Base-by-base conservation (phyloP, 352 stramenopile species). In the Bremia lactucae region DNA sequence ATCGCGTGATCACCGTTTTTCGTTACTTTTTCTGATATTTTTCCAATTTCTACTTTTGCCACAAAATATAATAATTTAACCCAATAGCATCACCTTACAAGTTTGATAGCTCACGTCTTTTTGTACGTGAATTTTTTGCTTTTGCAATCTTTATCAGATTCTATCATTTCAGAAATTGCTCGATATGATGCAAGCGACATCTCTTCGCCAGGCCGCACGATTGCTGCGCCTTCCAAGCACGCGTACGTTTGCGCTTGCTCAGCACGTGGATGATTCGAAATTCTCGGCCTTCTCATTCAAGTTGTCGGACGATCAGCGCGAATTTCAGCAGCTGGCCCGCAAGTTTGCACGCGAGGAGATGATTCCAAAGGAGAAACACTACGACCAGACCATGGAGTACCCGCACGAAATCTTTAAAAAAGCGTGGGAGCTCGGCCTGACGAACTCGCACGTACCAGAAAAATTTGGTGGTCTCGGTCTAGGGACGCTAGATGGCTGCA, bases 291-390 rank as follows among this genome's bases (percentile, higher is more conserved):
- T 85, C 47, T 85, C 72, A 37, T 59, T 91, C 45, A 91, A 91
- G 60, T 57, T 95, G 23, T 86, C 74, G 44, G 81, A 90, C 42
- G 77, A 92, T 35, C 81, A 95, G 64, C 77, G 75, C 50, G 79
- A 88, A 47, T 91, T 94, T 55, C 80, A 94, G 59, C 46, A 69
- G 26, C 48, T 92, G 3, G 82, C 83, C 18, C 72, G 83, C 58
- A 91, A 95, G 56, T 95, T 95, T 53, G 83, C 83, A 14, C 67
- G 72, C 23, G 78, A 95, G 15, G 83, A 95, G 57, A 92, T 95
- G 82, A 91, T 92, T 52, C 83, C 83, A 7, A 82, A 72, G 60
- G 83, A 87, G 47, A 75, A 72, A 26, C 44, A 94, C 49, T 81
- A 83, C 45, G 83, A 95, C 62, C 53, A 73, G 48, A 91, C 60